A percentile compares a stretch with the other conserved stretches of the same genome.
Evolutionary conservation across 83 land plant species (phyloP).

Genomic region (Diphasiastrum complanatum): DNA sequence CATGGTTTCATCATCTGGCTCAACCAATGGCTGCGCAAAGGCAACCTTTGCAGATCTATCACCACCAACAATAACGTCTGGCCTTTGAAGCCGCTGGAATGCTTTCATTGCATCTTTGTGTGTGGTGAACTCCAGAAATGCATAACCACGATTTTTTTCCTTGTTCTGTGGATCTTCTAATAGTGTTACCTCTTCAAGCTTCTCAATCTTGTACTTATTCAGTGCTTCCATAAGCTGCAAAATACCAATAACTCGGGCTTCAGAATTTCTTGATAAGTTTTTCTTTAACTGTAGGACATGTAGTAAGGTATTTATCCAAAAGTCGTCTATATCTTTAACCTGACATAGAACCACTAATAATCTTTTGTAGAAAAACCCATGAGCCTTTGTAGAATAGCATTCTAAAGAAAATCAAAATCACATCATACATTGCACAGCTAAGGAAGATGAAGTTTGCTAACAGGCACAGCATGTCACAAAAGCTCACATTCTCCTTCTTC

Average conservation of each 20-base stretch:
- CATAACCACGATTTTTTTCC: constrained; percentile 82
- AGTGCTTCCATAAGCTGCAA: constrained; percentile 66
- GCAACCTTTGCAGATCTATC: constrained; percentile 84
- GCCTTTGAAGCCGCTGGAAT: constrained; percentile 61
- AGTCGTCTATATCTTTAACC: not conserved
- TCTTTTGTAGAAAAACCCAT: not conserved
- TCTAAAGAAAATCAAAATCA: not conserved
- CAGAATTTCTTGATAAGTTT: too few species aligned
- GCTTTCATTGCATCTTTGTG: constrained; percentile 87
- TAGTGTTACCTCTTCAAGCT: constrained; percentile 65
- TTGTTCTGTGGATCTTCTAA: constrained; percentile 67
- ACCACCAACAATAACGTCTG: constrained; percentile 72
- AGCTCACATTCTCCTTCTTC: constrained; percentile 80
- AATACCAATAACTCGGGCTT: not conserved
- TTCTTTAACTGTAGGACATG: too few species aligned
- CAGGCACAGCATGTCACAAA: too few species aligned
- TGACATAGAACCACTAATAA: constrained; percentile 2
- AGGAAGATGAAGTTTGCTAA: too few species aligned
- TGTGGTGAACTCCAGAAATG: constrained; percentile 75
- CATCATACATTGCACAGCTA: too few species aligned
- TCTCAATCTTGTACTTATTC: constrained; percentile 65
- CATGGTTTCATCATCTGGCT: constrained; percentile 87
- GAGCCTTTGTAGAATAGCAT: not conserved
- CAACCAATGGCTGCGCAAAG: constrained; percentile 82
- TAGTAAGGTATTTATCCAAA: too few species aligned